Percentiles rank a stretch among this genome's conserved stretches.
phyloP scores from a whole-genome alignment of 768 basidiomycete genomes.

The Mycena maculata region DNA sequence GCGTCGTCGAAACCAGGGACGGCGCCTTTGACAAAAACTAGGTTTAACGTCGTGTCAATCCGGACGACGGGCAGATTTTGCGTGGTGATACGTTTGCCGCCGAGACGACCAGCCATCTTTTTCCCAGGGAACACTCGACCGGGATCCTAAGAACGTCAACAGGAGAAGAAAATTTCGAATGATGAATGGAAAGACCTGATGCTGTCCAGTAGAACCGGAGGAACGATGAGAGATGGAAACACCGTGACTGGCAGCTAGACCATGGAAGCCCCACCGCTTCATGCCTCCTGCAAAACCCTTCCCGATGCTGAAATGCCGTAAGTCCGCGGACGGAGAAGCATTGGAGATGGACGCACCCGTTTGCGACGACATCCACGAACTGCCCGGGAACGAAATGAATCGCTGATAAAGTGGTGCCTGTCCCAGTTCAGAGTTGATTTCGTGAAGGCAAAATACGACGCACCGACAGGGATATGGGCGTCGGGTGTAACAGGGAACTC shows the following conservation, averaged over 20 bases:
- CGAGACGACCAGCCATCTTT: conserved; percentile 98
- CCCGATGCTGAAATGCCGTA: conserved; percentile 72
- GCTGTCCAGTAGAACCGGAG: conserved; percentile 92
- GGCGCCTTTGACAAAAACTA: conserved; percentile 91
- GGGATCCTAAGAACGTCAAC: conserved; percentile 74
- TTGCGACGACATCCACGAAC: conserved; percentile 73
- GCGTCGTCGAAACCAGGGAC: conserved; percentile 92
- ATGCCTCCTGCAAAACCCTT: conserved; percentile 98
- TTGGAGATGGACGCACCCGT: conserved; percentile 3
- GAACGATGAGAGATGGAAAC: conserved; percentile 94
- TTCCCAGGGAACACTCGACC: conserved; percentile 97
- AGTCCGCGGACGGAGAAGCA: conserved; percentile 1
- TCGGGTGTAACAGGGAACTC: conserved; percentile 92
- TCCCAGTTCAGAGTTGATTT: neutral
- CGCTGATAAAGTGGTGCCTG: conserved; percentile 90
- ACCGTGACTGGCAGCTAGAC: conserved; percentile 94
- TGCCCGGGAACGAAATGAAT: conserved; percentile 98
- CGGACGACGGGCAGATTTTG: conserved; percentile 93
- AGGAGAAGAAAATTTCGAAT: conserved; percentile 1
- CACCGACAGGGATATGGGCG: conserved; percentile 90
- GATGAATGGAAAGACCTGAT: conserved; percentile 70
- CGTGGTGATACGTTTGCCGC: conserved; percentile 80
- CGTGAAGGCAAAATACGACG: conserved; percentile 42
- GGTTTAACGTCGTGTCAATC: conserved; percentile 86
- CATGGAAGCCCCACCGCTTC: conserved; percentile 96